Evolutionary conservation across 345 rosid species (phyloP), one percentile per base, ranked within the genome.

Genomic region (Pistacia integerrima): DNA sequence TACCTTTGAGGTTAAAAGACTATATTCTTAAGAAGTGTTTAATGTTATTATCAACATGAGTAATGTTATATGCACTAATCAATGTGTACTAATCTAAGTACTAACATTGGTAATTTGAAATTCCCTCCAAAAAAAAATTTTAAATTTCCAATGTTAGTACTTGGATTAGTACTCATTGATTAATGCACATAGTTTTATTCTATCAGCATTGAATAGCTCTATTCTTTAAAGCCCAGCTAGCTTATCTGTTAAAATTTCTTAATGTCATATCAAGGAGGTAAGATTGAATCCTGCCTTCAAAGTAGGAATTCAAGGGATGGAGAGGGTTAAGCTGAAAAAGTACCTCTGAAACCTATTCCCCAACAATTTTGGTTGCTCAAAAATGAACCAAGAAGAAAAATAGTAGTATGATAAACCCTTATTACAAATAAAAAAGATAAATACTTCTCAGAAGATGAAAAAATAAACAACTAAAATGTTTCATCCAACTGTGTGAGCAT

Each of bases 191-290:
- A n/a, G n/a, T n/a, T n/a, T n/a, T n/a, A n/a, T n/a, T n/a, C n/a
- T n/a, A n/a, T 44, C 25, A 22, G 25, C 33, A 36, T 13, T 35
- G 16, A 41, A 0, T 41, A 41, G 20, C 13, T 41, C 44, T 14
- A 14, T 60, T 28, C 33, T 56, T 38, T 57, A 58, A 57, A 57
- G 54, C 12, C 7, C 71, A 13, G 8, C 8, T 59, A 72, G 22
- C 38, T 71, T 41, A 59, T 72, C 38, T 41, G 30, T 35, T 58
- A 33, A 72, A 25, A 72, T 30, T 25, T 46, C 22, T 30, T 28
- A 7, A 36, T 28, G 20, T 57, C 74, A 71, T n/a, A 20, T 52
- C 65, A 71, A 58, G 35, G 52, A 69, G 60, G 16, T 69, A 25
- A 54, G 48, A 33, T 69, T 20, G 33, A 52, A 55, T 54, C 25